phyloP scores from a whole-genome alignment of 1,284 basidiomycete genomes.

The Rhodotorula sp. region DNA sequence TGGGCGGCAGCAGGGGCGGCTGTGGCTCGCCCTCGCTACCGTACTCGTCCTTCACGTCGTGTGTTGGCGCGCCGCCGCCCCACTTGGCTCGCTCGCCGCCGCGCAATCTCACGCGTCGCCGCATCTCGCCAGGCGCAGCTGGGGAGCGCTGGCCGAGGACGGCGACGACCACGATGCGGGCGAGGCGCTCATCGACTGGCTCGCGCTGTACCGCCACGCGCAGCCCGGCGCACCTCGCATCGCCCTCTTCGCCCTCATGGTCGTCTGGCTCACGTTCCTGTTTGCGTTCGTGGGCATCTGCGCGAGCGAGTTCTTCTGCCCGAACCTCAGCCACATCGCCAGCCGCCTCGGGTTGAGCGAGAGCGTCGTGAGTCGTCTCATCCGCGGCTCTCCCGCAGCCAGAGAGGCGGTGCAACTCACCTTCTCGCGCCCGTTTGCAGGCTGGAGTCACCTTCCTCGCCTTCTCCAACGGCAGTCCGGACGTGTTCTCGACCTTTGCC shows the following conservation, averaged over 20 bases:
- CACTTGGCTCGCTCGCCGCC: background rate
- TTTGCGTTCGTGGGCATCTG: slow-evolving; percentile 84
- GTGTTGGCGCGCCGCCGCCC: slow-evolving; percentile 11
- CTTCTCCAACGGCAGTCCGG: slow-evolving; percentile 89
- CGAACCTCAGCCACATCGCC: slow-evolving; percentile 81
- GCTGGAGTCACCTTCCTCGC: slow-evolving; percentile 89
- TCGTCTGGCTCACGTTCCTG: slow-evolving; percentile 77
- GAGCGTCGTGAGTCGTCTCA: slow-evolving; percentile 61
- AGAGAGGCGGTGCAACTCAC: slow-evolving; percentile 1
- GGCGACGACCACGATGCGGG: background rate
- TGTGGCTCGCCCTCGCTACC: slow-evolving; percentile 10
- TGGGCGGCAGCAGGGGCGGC: background rate
- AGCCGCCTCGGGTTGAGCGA: slow-evolving; percentile 79
- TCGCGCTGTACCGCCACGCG: slow-evolving; percentile 9
- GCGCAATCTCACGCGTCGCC: background rate
- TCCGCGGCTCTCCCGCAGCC: background rate
- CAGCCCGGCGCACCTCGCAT: slow-evolving; percentile 53
- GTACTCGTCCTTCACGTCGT: slow-evolving; percentile 13
- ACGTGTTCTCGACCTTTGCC: slow-evolving; percentile 91
- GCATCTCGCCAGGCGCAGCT: background rate
- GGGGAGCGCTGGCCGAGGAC: too few species aligned
- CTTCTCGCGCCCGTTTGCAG: slow-evolving; percentile 10
- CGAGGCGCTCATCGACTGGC: slow-evolving; percentile 37
- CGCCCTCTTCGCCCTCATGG: slow-evolving; percentile 62
- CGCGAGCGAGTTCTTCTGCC: slow-evolving; percentile 92